phyloP scores from a whole-genome alignment of 2,329 filamentous ascomycete genomes.

The Aspergillus sp. region DNA sequence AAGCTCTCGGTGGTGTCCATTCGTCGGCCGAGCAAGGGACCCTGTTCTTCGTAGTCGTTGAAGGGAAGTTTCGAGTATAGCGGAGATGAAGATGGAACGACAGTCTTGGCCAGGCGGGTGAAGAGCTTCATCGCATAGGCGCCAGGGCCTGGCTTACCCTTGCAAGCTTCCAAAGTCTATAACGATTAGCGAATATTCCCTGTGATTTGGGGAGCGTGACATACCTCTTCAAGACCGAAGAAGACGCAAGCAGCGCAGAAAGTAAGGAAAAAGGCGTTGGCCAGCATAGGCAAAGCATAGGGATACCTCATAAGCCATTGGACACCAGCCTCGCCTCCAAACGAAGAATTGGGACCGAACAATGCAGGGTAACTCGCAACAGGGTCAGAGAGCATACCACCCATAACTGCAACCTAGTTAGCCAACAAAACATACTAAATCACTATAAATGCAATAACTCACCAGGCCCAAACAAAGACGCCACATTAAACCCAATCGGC shows the following conservation, averaged over 20 bases:
- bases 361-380: constrained; percentile 57
- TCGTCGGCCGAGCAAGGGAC: constrained; percentile 28
- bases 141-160: constrained; percentile 44
- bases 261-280: constrained; percentile 57
- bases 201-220: neutral
- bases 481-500: constrained; percentile 64
- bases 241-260: constrained; percentile 53
- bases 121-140: constrained; percentile 24
- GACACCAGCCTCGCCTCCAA: constrained; percentile 54
- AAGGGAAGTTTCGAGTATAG: constrained; percentile 30
- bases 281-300: constrained; percentile 64
- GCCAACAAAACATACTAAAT: constrained; percentile 18
- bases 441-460: constrained; percentile 30
- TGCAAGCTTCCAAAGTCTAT: constrained; percentile 46
- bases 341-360: constrained; percentile 56
- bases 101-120: constrained; percentile 17
- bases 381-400: constrained; percentile 65
- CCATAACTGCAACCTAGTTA: constrained; percentile 43
- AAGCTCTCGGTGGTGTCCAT: constrained; percentile 28
- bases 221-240: constrained; percentile 60
- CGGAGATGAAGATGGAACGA: constrained; percentile 26
- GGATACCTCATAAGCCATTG: constrained; percentile 60
- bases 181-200: constrained; percentile 5
- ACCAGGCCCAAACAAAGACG: constrained; percentile 49
- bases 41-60: constrained; percentile 31